Evolutionary conservation across 257 asterid species (phyloP).

Genomic region (Schizonepeta tenuifolia): DNA sequence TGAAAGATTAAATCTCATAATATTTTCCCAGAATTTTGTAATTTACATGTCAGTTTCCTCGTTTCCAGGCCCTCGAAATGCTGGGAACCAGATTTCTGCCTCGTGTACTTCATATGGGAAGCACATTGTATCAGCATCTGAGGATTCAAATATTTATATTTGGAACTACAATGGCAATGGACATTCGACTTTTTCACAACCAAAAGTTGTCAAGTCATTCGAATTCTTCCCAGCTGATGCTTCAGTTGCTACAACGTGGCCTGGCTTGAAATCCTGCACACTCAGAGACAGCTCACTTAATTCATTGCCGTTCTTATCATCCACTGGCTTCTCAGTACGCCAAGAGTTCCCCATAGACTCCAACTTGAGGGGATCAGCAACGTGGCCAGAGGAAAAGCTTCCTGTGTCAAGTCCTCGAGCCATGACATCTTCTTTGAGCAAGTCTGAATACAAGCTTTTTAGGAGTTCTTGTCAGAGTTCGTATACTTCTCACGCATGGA

Average conservation of each 20-base stretch:
- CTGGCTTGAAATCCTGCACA: constrained; percentile 52
- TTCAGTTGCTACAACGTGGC: constrained; percentile 86
- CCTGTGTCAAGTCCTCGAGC: constrained; percentile 47
- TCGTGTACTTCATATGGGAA: constrained; percentile 73
- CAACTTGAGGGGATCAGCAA: constrained; percentile 72
- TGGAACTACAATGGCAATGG: constrained; percentile 58
- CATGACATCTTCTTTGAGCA: constrained; percentile 48
- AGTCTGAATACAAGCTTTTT: constrained; percentile 74
- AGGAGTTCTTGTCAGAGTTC: constrained; percentile 71
- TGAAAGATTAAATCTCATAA: neutral
- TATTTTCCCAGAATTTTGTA: neutral
- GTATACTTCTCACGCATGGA: constrained; percentile 72
- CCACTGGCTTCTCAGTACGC: constrained; percentile 57
- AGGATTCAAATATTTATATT: constrained; percentile 69
- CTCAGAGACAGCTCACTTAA: constrained; percentile 32
- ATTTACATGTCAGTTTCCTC: constrained; percentile 4
- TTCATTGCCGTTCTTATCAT: constrained; percentile 55
- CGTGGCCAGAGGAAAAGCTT: constrained; percentile 99
- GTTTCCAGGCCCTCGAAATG: constrained; percentile 61
- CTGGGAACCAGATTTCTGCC: constrained; percentile 66
- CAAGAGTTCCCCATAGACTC: constrained; percentile 65
- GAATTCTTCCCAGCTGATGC: constrained; percentile 75
- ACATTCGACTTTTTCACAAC: constrained; percentile 38
- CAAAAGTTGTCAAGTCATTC: constrained; percentile 54
- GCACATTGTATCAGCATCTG: constrained; percentile 78